Evolutionary conservation across 352 stramenopile genomes (phyloP).

Genomic region (Globisporangium megalacanthum): DNA sequence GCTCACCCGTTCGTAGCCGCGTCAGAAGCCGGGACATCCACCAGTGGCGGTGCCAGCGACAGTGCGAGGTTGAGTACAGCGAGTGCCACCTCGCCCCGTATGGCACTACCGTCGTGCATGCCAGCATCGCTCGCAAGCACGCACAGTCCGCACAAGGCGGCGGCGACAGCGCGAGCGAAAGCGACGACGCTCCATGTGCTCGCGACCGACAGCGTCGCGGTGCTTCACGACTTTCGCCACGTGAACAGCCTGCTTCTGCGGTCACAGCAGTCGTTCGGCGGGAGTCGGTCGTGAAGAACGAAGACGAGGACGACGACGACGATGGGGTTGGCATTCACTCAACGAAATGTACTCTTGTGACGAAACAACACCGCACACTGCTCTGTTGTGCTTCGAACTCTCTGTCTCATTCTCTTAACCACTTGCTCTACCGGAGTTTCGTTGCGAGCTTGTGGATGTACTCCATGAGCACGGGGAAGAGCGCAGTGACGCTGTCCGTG

Average conservation of each 20-base stretch:
- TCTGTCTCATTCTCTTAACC: not conserved
- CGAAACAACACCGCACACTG: not conserved
- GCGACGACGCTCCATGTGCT: constrained; percentile 4
- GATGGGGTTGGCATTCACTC: no score
- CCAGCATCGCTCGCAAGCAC: not conserved
- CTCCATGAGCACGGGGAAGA: constrained; percentile 87
- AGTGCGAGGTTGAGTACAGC: not conserved
- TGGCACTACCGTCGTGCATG: constrained; percentile 21
- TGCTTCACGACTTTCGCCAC: constrained; percentile 47
- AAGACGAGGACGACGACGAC: no score
- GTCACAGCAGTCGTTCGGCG: constrained; percentile 26
- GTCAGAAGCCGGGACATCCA: not conserved
- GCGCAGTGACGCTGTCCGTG: constrained; percentile 91
- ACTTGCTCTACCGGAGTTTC: constrained; percentile 41
- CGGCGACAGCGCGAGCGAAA: not conserved
- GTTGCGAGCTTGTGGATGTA: constrained; percentile 85
- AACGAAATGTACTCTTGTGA: no score
- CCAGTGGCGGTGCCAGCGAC: not conserved
- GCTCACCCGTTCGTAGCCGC: not conserved
- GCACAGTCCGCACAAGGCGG: not conserved
- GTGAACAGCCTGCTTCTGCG: constrained; percentile 32
- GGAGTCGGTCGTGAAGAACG: not conserved
- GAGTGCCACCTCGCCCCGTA: constrained; percentile 4
- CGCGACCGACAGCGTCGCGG: constrained; percentile 20
- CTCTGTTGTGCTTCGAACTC: not conserved